Evolutionary conservation across 73 alveolate genomes (phyloP), one percentile per base, ranked within the genome.

Genomic region (Tetrahymena thermophila): DNA sequence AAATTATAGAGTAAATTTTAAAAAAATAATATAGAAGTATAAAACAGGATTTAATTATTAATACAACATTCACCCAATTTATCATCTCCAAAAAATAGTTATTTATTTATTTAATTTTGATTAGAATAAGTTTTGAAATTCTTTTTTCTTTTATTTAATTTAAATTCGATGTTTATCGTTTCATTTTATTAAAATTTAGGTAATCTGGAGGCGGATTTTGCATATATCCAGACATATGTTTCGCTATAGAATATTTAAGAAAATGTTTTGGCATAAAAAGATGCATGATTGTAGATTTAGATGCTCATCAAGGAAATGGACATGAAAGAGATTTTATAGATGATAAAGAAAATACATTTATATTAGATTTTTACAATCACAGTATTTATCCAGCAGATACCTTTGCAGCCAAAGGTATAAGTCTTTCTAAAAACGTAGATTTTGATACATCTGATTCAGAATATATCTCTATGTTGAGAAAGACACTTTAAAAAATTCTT

Each of bases 281-380:
- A 94, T 96, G 97, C 10, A 89, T 97, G 96, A 98, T 98, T 15
- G 96, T 98, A 6, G 99, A 98, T 83, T 94, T 98, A 23, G 99
- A 98, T 96, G 99, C 99, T 28, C 99, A 98, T 94, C 94, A 98
- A 96, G 99, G 99, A 14, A 98, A 98, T 94, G 99, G 99, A 10
- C 98, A 98, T 85, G 98, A 97, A 94, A 97, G 98, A 94, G 99
- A 98, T 93, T 97, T 97, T 94, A 55, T 96, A 6, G 94, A 94
- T 34, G 98, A 97, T 85, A 84, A 34, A 42, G 94, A 71, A 13
- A 71, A 97, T 55, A 97, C 96, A n/a, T 94, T 50, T 40, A 98
- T 98, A 19, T 42, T 98, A 19, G 99, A 98, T 94, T 96, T 96
- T 85, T 98, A 94, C 96, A 97, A 98, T 84, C 98, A 97, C 17